Conservation (phyloP, 2,329 filamentous ascomycete species). For the Fusarium phyllophilum region DNA sequence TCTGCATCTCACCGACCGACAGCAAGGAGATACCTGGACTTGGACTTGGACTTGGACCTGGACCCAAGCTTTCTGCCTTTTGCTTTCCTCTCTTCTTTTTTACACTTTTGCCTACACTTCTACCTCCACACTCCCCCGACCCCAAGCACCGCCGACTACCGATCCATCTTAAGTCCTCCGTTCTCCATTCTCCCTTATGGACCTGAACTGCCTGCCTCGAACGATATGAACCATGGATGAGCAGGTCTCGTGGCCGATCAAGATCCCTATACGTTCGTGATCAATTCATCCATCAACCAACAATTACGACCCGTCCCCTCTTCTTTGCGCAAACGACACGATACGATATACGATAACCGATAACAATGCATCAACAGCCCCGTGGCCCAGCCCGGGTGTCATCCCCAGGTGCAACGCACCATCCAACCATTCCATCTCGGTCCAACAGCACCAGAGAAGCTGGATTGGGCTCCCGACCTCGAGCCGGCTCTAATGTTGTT, state of each 20-base stretch:
- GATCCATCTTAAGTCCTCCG: constrained; percentile 10
- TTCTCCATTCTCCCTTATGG: constrained; percentile 3
- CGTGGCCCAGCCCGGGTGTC: constrained; percentile 77
- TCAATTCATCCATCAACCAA: constrained; percentile 29
- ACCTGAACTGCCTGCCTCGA: constrained; percentile 9
- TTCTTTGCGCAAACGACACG: constrained; percentile 4
- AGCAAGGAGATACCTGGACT: background rate
- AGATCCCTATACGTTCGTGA: constrained; percentile 47
- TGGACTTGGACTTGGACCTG: background rate
- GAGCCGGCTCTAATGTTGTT: constrained; percentile 56
- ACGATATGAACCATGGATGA: constrained; percentile 49
- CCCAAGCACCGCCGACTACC: constrained; percentile 13
- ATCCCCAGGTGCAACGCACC: constrained; percentile 77
- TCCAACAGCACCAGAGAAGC: constrained; percentile 80
- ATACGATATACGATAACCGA: constrained; percentile 4
- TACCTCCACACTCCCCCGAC: constrained; percentile 5
- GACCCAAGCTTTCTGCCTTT: constrained; percentile 10
- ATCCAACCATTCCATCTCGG: constrained; percentile 73
- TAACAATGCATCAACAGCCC: constrained; percentile 87
- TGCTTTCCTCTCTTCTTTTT: constrained; percentile 12
- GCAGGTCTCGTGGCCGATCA: constrained; percentile 47
- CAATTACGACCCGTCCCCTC: background rate
- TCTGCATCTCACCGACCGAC: constrained; percentile 39
- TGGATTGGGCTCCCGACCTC: constrained; percentile 51
- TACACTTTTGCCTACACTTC: constrained; percentile 31